Evolutionary conservation across 768 basidiomycete genomes (phyloP).

Genomic region (Pseudohyphozyma bogoriensis): DNA sequence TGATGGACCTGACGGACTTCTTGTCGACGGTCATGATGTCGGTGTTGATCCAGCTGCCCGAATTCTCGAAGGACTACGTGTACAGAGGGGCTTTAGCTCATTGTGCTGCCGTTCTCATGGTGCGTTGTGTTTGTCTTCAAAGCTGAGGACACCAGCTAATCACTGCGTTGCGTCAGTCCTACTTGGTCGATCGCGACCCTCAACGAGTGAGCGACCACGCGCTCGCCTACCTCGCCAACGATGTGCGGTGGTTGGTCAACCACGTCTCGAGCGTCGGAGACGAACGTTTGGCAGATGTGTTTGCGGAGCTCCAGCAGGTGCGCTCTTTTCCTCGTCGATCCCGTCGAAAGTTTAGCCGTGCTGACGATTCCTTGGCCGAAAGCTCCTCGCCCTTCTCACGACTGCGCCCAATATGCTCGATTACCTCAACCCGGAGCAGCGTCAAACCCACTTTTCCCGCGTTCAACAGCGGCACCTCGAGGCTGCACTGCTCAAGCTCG

Average conservation of each 20-base stretch:
- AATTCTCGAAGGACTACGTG: slow-evolving; percentile 68
- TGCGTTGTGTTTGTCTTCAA: slow-evolving; percentile 38
- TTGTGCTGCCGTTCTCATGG: slow-evolving; percentile 80
- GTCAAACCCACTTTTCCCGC: slow-evolving; percentile 35
- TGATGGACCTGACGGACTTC: slow-evolving; percentile 93
- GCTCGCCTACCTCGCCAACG: slow-evolving; percentile 22
- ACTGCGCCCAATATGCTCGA: slow-evolving; percentile 12
- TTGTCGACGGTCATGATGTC: slow-evolving; percentile 84
- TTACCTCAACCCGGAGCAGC: slow-evolving; percentile 28
- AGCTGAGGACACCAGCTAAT: not conserved
- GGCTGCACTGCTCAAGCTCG: slow-evolving; percentile 37
- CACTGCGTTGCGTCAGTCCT: slow-evolving; percentile 24
- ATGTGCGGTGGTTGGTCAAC: slow-evolving; percentile 28
- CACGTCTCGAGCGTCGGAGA: slow-evolving; percentile 18
- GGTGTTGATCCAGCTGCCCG: slow-evolving; percentile 58
- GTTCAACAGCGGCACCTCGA: slow-evolving; percentile 36
- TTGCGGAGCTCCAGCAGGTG: slow-evolving; percentile 31
- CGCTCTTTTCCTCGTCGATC: not conserved
- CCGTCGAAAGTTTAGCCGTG: too few species aligned
- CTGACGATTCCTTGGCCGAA: not conserved
- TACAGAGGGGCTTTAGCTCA: slow-evolving; percentile 81
- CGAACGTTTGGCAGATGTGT: slow-evolving; percentile 25
- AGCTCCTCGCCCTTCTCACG: slow-evolving; percentile 29
- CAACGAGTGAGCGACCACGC: slow-evolving; percentile 25
- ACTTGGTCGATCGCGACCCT: slow-evolving; percentile 28